These are phyloP conservation scores for Malassezia equina DNA, from an alignment of 1,284 basidiomycete genomes.

Conservation along the genomic window DNA sequence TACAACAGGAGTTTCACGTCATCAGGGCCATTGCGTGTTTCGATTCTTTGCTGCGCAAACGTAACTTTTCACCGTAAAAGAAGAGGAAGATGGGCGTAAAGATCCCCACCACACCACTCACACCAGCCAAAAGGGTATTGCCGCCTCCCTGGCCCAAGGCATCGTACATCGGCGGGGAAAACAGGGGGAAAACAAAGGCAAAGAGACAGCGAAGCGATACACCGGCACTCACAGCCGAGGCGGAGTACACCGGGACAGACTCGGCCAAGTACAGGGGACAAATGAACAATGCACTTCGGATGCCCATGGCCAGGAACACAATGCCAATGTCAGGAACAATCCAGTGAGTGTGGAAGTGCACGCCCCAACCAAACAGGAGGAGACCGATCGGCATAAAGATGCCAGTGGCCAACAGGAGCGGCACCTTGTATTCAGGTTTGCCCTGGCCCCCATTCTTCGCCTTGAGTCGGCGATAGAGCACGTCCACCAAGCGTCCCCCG, in stretches of 20 bases:
- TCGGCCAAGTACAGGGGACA: conserved; percentile 23
- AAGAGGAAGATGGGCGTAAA: background rate
- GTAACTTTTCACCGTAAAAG: background rate
- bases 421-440: conserved; percentile 51
- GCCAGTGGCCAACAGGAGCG: conserved; percentile 57
- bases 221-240: conserved; percentile 16
- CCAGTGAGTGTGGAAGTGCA: conserved; percentile 56
- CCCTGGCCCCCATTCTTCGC: conserved; percentile 54
- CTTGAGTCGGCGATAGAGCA: conserved; percentile 54
- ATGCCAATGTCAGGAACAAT: conserved; percentile 55
- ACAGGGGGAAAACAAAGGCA: conserved; percentile 57
- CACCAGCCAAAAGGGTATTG: conserved; percentile 32
- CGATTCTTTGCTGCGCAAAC: background rate
- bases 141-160: conserved; percentile 56
- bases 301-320: conserved; percentile 19
- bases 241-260: conserved; percentile 17
- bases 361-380: conserved; percentile 60
- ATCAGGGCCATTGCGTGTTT: background rate
- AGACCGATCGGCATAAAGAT: conserved; percentile 56
- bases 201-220: conserved; percentile 7
- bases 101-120: background rate
- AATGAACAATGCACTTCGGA: conserved; percentile 8
- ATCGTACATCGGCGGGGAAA: conserved; percentile 58
- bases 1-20: no score
- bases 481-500: conserved; percentile 56